Evolutionary conservation across 1,284 basidiomycete genomes (phyloP), one percentile per base, ranked within the genome.

Genomic region (Amylostereum areolatum): DNA sequence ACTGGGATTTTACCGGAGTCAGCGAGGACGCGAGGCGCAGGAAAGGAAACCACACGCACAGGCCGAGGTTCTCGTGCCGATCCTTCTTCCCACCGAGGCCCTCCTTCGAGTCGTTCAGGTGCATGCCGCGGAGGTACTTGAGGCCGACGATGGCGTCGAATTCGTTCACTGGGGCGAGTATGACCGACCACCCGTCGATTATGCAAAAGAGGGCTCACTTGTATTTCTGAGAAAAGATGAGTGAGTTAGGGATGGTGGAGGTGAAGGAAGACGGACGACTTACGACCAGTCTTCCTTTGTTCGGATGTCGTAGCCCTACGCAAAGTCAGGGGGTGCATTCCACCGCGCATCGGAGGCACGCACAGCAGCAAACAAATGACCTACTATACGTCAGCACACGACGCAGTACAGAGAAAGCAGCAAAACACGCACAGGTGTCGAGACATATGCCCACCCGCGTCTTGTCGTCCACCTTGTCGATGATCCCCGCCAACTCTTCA

Each of bases 51-150:
- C 36, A 34, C 2, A 70, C 82, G 57, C 58, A 89, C 84, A 88
- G 62, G 11, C 90, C 92, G 40, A 94, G 83, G 55, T 92, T 94
- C 62, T 90, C 84, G 60, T 94, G 91, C 30, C 89, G 67, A 61
- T 94, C 92, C 55, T 81, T 82, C 58, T 79, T 82, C 25, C 81
- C 83, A 1, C 74, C 78, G 5, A 83, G 70, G 0, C 68, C 69
- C 11, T 73, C 75, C 60, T 90, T 90, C 3, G 86, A 89, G 62
- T 93, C 91, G 64, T 95, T 95, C 47, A 93, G 62, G 62, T 95
- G 92, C 75, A 93, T 84, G 1, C 83, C 89, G 4, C 80, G 75
- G 11, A 94, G 78, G 60, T 89, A 92, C 10, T 74, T 63, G 31
- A 88, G 61, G 1, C 92, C 90, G 5, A 95, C 73, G 46, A 79